Evolutionary conservation across 371 early-diverging fungal species (phyloP), one percentile per base, ranked within the genome.

Genomic region (Dichotomocladium elegans): DNA sequence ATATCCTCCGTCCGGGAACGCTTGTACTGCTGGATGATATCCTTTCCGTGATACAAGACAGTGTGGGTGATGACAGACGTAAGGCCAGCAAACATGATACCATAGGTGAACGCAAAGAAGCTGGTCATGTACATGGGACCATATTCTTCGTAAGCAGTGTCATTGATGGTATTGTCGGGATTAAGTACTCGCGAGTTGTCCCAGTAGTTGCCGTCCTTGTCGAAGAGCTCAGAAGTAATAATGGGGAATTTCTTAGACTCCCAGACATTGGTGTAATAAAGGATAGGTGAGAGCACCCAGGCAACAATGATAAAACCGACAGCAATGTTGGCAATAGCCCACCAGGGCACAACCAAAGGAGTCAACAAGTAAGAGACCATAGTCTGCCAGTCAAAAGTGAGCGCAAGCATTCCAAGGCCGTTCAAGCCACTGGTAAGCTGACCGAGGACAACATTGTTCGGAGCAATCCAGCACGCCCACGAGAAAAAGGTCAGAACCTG

Each of bases 321-420:
- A 49, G 82, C 66, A 58, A 86, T 76, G 52, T 88, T 90, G 58
- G 77, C 79, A 45, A 77, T 80, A 52, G 86, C 87, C 83, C 83
- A 88, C 63, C 76, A 82, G 29, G 91, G 91, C 17, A 84, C 83
- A 25, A 86, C 76, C 22, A 88, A 68, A n/a, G 89, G 90, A 22
- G 85, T 82, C n/a, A 68, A 69, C 35, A 87, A 61, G 68, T 80
- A 87, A 27, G 79, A 68, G 3, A 68, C 62, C 54, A 89, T 74
- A 19, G 87, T 86, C 31, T 78, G 81, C 94, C 88, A 94, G 73
- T 83, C 90, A 25, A 94, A 74, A 4, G 87, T 77, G 17, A 90
- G 61, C 19, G 88, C 72, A 6, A 83, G 68, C 43, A 90, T 74
- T 19, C 89, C 89, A 30, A 90, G 66, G 15, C 88, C 91, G 44